phyloP scores from a whole-genome alignment of 495 filamentous ascomycete species.

The Neohortaea acidophila region DNA sequence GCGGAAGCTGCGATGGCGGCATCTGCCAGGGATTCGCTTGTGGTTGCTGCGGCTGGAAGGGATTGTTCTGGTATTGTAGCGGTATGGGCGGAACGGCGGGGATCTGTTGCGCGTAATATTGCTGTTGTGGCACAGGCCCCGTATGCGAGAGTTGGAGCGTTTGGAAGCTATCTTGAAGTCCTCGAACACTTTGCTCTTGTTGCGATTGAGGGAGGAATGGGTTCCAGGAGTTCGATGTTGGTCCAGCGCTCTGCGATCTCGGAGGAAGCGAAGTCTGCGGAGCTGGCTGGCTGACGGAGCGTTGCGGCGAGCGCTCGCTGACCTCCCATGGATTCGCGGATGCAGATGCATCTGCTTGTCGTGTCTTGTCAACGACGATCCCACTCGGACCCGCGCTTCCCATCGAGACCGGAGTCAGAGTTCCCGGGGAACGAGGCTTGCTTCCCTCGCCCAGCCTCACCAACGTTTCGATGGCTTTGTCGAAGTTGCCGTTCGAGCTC shows the following conservation, averaged over 20 bases:
- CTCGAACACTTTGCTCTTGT: slow-evolving; percentile 12
- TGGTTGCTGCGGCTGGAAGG: slow-evolving; percentile 9
- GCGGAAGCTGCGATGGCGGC: slow-evolving; percentile 16
- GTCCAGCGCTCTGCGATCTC: slow-evolving; percentile 13
- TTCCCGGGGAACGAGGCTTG: slow-evolving; percentile 21
- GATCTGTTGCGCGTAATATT: slow-evolving; percentile 17
- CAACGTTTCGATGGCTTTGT: slow-evolving; percentile 69
- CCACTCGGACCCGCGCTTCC: slow-evolving; percentile 12
- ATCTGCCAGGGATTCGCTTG: slow-evolving; percentile 6
- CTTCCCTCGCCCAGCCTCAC: slow-evolving; percentile 59
- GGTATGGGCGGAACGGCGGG: slow-evolving; percentile 27
- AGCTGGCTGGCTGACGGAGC: slow-evolving; percentile 10
- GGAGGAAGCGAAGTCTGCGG: slow-evolving; percentile 5
- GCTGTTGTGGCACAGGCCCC: slow-evolving; percentile 3
- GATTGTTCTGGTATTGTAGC: slow-evolving; percentile 33
- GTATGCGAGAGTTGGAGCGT: slow-evolving; percentile 16
- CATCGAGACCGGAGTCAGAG: slow-evolving; percentile 12
- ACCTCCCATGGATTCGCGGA: slow-evolving; percentile 16
- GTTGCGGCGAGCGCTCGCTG: slow-evolving; percentile 3
- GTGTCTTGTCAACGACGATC: slow-evolving; percentile 16
- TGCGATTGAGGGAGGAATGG: slow-evolving; percentile 14
- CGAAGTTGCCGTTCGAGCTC: slow-evolving; percentile 65
- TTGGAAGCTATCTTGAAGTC: slow-evolving; percentile 12
- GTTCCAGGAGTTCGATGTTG: slow-evolving; percentile 13
- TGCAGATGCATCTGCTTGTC: slow-evolving; percentile 6